Base-by-base conservation (phyloP, 2,329 filamentous ascomycete genomes). In the Geosmithia morbida region DNA sequence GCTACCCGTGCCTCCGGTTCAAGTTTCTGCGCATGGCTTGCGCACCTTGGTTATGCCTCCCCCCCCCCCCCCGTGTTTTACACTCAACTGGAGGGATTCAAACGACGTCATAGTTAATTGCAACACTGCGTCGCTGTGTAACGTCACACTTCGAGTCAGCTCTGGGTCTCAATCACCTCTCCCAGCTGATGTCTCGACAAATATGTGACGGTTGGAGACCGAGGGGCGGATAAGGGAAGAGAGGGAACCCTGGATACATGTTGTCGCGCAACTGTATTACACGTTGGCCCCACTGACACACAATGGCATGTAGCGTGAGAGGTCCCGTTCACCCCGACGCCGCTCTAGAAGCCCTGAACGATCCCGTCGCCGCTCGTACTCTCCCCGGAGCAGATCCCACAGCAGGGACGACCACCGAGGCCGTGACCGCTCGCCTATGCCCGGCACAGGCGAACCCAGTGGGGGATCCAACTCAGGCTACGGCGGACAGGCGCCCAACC, bases 401-500 rank as follows among this genome's bases (percentile, higher is more conserved):
- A 88, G 84, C 65, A 76, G 79, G 66, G 82, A 85, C 66, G 82
- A 85, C 71, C 85, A 85, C 62, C 83, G 85, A 62, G 75, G 71
- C 60, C 81, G 63, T 77, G 84, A 75, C 65, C 85, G 86, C 64
- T 92, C 85, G 66, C 88, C 87, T 69, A 89, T 94, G 82, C 85
- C 82, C 71, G 81, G 74, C 63, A 74, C 81, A 67, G 81, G 79
- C 63, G 72, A 80, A 61, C 64, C 74, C 51, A 70, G 79, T 62
- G 84, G 82, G 75, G 85, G 82, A 72, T 75, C 81, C 67, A 79
- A 77, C 62, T 69, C 74, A 60, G 74, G 72, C 58, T 84, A 79
- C 67, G 78, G 75, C 64, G 77, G 75, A 54, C 64, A 65, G 51
- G 53, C 57, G 59, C 75, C 78, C 58, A 79, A 83, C 66, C 81